Evolutionary conservation across 2,329 filamentous ascomycete species (phyloP).

Genomic region (Fusarium nelsonii): DNA sequence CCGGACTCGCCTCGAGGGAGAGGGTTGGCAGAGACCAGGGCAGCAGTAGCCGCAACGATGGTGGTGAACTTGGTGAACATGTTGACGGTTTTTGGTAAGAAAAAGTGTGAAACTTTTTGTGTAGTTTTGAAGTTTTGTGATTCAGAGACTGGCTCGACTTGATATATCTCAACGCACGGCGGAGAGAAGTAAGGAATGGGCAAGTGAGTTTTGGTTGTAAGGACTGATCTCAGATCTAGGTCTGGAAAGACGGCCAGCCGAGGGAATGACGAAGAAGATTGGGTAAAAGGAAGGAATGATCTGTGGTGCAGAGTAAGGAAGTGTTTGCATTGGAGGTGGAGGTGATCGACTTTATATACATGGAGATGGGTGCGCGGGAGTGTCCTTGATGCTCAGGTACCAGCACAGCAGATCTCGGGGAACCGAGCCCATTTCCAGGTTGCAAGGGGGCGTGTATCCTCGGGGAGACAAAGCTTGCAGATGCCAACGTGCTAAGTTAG

Average conservation of each 20-base stretch:
- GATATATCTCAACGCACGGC: conserved; percentile 48
- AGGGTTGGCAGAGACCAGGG: conserved; percentile 48
- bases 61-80: conserved; percentile 51
- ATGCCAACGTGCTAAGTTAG: conserved; percentile 11
- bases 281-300: conserved; percentile 38
- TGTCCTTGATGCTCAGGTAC: conserved; percentile 17
- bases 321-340: conserved; percentile 30
- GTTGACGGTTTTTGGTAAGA: conserved; percentile 29
- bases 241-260: conserved; percentile 46
- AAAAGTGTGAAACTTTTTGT: conserved; percentile 31
- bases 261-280: conserved; percentile 42
- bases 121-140: conserved; percentile 25
- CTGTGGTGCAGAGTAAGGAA: conserved; percentile 23
- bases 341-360: conserved; percentile 42
- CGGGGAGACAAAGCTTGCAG: conserved; percentile 37
- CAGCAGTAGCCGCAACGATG: conserved; percentile 49
- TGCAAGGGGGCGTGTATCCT: conserved; percentile 22
- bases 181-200: conserved; percentile 44
- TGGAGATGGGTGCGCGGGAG: conserved; percentile 16
- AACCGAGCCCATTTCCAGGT: conserved; percentile 15
- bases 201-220: conserved; percentile 39
- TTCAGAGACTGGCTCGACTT: conserved; percentile 48
- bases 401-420: conserved; percentile 30
- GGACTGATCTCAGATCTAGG: conserved; percentile 49
- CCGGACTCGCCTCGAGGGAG: conserved; percentile 46